Conservation (phyloP, 176 grass and related monocot species). For the Carex cristatella region DNA sequence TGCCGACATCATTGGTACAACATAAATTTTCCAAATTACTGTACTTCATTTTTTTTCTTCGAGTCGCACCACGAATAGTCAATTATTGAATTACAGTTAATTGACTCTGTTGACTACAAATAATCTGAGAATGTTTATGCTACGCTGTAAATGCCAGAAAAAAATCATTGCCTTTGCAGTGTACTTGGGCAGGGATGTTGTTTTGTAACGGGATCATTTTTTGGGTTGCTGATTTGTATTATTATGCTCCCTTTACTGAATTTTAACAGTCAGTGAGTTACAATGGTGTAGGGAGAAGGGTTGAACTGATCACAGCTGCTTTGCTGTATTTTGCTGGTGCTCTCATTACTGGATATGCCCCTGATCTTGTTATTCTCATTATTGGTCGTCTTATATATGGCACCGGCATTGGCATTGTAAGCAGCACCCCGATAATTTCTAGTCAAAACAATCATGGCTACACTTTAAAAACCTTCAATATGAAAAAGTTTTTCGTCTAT, state of each 20-base stretch:
- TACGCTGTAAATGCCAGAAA: too few species aligned
- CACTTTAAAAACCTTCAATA: neutral
- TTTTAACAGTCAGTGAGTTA: neutral
- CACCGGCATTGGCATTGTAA: constrained; percentile 75
- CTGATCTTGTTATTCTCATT: constrained; percentile 59
- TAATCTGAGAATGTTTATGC: too few species aligned
- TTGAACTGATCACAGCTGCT: constrained; percentile 70
- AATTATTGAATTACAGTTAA: too few species aligned
- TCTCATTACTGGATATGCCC: constrained; percentile 60
- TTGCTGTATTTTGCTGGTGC: constrained; percentile 64
- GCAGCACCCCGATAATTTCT: constrained; percentile 15
- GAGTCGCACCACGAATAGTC: neutral
- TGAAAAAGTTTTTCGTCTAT: neutral
- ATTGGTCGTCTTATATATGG: constrained; percentile 76
- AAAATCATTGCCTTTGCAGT: too few species aligned
- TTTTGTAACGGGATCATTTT: too few species aligned
- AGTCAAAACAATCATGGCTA: neutral
- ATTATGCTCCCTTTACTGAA: neutral
- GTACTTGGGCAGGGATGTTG: too few species aligned
- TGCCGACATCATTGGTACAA: constrained; percentile 72
- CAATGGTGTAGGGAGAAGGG: constrained; percentile 70
- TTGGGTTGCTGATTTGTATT: too few species aligned
- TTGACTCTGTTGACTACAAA: too few species aligned
- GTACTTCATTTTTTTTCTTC: neutral
- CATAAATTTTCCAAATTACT: neutral